Conservation (phyloP, 2,329 filamentous ascomycete species). For the Colletotrichum phormii region DNA sequence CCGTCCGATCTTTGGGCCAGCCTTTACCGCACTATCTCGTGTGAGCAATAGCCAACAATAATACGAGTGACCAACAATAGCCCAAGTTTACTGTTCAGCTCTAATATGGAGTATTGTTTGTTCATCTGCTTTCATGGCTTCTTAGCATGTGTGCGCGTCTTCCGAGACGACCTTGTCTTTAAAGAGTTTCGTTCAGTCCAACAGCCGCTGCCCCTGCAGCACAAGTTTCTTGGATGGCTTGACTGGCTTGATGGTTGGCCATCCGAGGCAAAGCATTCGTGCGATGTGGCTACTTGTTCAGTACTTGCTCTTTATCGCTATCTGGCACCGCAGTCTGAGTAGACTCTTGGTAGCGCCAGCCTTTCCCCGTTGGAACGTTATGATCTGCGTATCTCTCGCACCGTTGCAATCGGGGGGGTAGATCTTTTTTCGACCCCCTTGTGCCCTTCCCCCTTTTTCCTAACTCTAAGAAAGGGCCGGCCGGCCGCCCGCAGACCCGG, state of each 20-base stretch:
- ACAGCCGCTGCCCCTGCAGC: conserved; percentile 30
- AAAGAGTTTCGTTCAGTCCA: conserved; percentile 20
- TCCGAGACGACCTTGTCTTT: conserved; percentile 27
- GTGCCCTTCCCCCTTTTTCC: conserved; percentile 3
- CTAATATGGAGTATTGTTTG: background rate
- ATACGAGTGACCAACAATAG: background rate
- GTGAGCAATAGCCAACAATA: background rate
- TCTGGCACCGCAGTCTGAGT: background rate
- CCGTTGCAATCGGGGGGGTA: conserved; percentile 27
- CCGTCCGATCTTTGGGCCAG: no score
- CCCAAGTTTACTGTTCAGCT: background rate
- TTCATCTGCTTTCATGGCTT: conserved; percentile 14
- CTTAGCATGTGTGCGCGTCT: conserved; percentile 21
- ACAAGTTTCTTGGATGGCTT: background rate
- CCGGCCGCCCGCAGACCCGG: conserved; percentile 10
- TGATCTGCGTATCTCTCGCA: conserved; percentile 11
- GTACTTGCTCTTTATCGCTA: conserved; percentile 1
- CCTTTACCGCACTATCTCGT: no score
- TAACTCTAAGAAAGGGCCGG: background rate
- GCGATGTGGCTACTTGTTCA: background rate
- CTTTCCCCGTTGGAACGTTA: conserved; percentile 1
- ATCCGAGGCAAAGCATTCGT: conserved; percentile 11
- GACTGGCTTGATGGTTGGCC: conserved; percentile 24
- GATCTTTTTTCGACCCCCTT: conserved; percentile 11
- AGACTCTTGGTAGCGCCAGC: conserved; percentile 12